Percentiles rank a stretch among this genome's conserved stretches.
These are phyloP conservation scores for Boletus sp. DNA, from an alignment of 768 basidiomycete species.

Conservation along the genomic window DNA sequence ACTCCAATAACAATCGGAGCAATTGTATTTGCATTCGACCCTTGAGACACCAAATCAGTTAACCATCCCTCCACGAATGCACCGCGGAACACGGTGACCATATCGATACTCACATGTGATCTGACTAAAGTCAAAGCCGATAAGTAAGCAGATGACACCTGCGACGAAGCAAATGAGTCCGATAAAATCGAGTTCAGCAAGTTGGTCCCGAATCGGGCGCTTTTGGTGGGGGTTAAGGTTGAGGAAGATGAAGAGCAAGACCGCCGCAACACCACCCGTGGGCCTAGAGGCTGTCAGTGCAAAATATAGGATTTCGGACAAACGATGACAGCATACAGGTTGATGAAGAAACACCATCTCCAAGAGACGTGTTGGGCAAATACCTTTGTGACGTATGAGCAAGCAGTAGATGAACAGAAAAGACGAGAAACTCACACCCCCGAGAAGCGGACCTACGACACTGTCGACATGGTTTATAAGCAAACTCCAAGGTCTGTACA, in stretches of 20 bases:
- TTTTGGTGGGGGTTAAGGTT: constrained; percentile 75
- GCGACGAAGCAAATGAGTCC: constrained; percentile 62
- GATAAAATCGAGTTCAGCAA: constrained; percentile 68
- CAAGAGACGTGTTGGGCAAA: constrained; percentile 75
- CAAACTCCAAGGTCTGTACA: not conserved
- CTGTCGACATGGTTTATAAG: constrained; percentile 26
- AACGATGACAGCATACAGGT: constrained; percentile 46
- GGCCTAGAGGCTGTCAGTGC: constrained; percentile 46
- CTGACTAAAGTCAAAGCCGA: constrained; percentile 75
- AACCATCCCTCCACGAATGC: not conserved
- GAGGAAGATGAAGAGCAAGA: constrained; percentile 67
- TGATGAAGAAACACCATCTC: constrained; percentile 86
- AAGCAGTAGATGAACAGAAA: not conserved
- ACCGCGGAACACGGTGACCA: not conserved
- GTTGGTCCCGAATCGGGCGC: constrained; percentile 54
- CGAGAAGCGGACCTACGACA: constrained; percentile 77
- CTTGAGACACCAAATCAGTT: constrained; percentile 30
- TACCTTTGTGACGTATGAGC: constrained; percentile 32
- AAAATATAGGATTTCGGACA: not conserved
- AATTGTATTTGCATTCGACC: constrained; percentile 61
- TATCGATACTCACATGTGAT: constrained; percentile 51
- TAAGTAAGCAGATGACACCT: constrained; percentile 64
- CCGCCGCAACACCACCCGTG: constrained; percentile 65
- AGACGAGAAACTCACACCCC: constrained; percentile 56
- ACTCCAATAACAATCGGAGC: constrained; percentile 59